Conservation (phyloP, 1,284 basidiomycete genomes). For the Singerocomus inundabilis region DNA sequence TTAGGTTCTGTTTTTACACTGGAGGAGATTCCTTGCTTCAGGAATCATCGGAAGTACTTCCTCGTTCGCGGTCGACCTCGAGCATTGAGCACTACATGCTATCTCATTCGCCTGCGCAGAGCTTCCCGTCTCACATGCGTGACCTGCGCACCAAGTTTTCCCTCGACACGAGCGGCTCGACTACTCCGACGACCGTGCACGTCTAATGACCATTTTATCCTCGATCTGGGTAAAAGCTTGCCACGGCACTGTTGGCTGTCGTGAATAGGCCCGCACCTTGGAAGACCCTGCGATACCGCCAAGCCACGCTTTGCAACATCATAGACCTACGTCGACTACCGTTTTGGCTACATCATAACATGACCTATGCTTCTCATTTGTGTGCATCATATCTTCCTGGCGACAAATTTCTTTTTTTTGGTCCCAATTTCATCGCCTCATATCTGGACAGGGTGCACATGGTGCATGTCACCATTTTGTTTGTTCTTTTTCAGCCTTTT, state of each 20-base stretch:
- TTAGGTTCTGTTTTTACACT: conserved; percentile 77
- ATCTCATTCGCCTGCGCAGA: conserved; percentile 24
- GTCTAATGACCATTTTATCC: conserved; percentile 1
- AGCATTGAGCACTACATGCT: conserved; percentile 51
- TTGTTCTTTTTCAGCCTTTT: conserved; percentile 1
- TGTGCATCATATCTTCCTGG: conserved; percentile 3
- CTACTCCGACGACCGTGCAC: conserved; percentile 3
- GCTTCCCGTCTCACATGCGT: conserved; percentile 12
- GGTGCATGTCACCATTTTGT: not conserved
- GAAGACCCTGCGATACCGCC: not conserved
- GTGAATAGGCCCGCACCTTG: not conserved
- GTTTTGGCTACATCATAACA: not conserved
- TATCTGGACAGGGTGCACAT: not conserved
- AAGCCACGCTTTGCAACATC: not conserved
- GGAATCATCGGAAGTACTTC: conserved; percentile 35
- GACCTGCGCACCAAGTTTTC: conserved; percentile 12
- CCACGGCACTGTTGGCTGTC: not conserved
- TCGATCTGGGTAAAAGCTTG: not conserved
- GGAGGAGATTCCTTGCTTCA: conserved; percentile 41
- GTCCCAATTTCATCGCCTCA: not conserved
- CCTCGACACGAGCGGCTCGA: not conserved
- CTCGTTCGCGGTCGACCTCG: conserved; percentile 55
- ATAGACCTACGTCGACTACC: not conserved
- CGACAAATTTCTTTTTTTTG: not conserved
- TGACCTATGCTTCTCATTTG: not conserved